Conservation (phyloP, 2,329 filamentous ascomycete genomes). For the Sphaerulina vaccinii region DNA sequence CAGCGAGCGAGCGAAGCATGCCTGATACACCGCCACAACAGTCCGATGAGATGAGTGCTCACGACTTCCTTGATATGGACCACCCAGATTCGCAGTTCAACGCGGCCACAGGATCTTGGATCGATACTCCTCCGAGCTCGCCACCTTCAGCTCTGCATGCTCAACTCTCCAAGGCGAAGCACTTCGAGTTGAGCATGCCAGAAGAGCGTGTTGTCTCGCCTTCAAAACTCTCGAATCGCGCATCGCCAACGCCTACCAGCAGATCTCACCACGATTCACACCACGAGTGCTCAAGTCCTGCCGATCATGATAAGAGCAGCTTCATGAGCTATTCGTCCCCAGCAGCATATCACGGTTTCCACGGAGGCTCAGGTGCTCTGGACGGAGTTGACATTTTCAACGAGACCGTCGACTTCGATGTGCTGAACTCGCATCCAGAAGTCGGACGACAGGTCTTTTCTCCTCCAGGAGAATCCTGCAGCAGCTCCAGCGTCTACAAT, state of each 20-base stretch:
- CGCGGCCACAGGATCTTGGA: constrained; percentile 27
- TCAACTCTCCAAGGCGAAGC: constrained; percentile 18
- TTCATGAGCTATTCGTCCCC: constrained; percentile 24
- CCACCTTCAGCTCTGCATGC: constrained; percentile 24
- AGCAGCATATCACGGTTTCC: constrained; percentile 18
- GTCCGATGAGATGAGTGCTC: constrained; percentile 31
- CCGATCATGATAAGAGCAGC: constrained; percentile 9
- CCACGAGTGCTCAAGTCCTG: constrained; percentile 22
- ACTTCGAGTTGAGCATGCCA: constrained; percentile 28
- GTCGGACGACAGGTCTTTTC: constrained; percentile 29
- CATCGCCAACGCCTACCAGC: constrained; percentile 23
- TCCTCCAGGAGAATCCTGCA: constrained; percentile 32
- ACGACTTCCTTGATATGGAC: constrained; percentile 33
- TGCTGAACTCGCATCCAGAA: constrained; percentile 28
- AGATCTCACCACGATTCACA: constrained; percentile 8
- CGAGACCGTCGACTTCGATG: constrained; percentile 26
- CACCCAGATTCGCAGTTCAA: constrained; percentile 27
- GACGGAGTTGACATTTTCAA: constrained; percentile 26
- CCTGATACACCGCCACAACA: constrained; percentile 35
- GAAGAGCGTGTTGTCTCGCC: constrained; percentile 28
- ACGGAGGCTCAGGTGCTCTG: constrained; percentile 25
- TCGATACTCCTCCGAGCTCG: constrained; percentile 36
- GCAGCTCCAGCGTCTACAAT: constrained; percentile 31
- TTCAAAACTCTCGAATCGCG: constrained; percentile 26
- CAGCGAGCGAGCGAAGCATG: constrained; percentile 34